Percentiles rank a stretch among this genome's conserved stretches.
Conservation (phyloP, 192 early-diverging fungal genomes). For the Coemansia sp. region DNA sequence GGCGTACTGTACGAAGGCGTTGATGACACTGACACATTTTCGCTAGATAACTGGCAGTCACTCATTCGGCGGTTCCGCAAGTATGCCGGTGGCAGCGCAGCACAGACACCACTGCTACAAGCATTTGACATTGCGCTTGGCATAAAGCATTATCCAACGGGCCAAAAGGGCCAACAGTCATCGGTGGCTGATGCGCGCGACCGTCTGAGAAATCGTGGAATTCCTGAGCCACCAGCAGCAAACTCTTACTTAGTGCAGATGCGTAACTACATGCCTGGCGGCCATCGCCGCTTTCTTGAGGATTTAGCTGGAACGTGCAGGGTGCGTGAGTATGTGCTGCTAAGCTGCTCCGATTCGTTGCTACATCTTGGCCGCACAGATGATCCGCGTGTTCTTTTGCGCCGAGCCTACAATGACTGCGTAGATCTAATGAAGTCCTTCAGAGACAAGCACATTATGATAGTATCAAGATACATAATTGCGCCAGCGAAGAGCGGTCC, state of each 20-base stretch:
- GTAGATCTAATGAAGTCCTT: conserved; percentile 81
- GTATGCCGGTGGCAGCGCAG: conserved; percentile 91
- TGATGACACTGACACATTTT: conserved; percentile 56
- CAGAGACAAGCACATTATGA: conserved; percentile 88
- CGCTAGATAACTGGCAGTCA: conserved; percentile 53
- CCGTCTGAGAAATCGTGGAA: conserved; percentile 19
- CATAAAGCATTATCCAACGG: conserved; percentile 82
- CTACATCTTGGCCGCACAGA: conserved; percentile 18
- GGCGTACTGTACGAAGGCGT: conserved; percentile 95
- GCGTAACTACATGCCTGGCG: conserved; percentile 89
- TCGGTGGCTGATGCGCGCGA: conserved; percentile 31
- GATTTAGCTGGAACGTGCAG: conserved; percentile 66
- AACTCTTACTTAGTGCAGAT: conserved; percentile 85
- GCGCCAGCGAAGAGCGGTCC: conserved; percentile 73
- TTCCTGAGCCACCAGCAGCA: conserved; percentile 40
- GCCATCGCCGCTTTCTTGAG: conserved; percentile 83
- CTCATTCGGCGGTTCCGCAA: conserved; percentile 63
- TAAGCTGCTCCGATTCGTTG: conserved; percentile 34
- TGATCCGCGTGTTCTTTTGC: conserved; percentile 46
- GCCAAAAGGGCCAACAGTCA: conserved; percentile 47
- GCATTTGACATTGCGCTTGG: conserved; percentile 85
- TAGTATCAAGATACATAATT: conserved; percentile 89
- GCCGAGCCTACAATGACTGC: conserved; percentile 77
- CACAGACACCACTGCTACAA: conserved; percentile 91
- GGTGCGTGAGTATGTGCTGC: conserved; percentile 67